Evolutionary conservation across 129 eudicot genomes (phyloP).

Genomic region (Cynara cardunculus): DNA sequence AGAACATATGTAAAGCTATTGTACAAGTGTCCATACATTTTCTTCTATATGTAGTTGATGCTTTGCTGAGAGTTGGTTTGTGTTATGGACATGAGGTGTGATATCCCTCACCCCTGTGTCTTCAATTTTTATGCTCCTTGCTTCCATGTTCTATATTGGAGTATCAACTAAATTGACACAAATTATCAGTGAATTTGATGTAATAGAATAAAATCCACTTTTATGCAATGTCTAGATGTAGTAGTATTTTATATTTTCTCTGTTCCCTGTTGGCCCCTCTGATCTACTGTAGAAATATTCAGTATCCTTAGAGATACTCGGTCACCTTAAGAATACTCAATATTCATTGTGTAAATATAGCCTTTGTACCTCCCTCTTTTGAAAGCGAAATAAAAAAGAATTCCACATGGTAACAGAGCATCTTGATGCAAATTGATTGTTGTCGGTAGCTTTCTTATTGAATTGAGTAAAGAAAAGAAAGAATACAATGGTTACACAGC

Average conservation of each 20-base stretch:
- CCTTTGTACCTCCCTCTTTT: too few species aligned
- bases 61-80: neutral
- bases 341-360: too few species aligned
- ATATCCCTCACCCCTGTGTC: neutral
- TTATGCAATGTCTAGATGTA: neutral
- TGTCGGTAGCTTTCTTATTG: too few species aligned
- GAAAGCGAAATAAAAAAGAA: too few species aligned
- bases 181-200: neutral
- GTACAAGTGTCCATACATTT: neutral
- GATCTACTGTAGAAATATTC: too few species aligned
- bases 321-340: too few species aligned
- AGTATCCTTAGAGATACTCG: too few species aligned
- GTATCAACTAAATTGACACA: neutral
- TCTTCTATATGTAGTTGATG: neutral
- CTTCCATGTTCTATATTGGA: neutral
- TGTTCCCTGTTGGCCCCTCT: too few species aligned
- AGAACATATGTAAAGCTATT: neutral
- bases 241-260: neutral
- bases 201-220: neutral
- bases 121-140: neutral
- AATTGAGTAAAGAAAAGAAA: too few species aligned
- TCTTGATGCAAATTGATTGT: too few species aligned
- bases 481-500: too few species aligned
- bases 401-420: too few species aligned
- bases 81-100: neutral